phyloP scores from a whole-genome alignment of 192 early-diverging fungal genomes.

The Backusella circina region DNA sequence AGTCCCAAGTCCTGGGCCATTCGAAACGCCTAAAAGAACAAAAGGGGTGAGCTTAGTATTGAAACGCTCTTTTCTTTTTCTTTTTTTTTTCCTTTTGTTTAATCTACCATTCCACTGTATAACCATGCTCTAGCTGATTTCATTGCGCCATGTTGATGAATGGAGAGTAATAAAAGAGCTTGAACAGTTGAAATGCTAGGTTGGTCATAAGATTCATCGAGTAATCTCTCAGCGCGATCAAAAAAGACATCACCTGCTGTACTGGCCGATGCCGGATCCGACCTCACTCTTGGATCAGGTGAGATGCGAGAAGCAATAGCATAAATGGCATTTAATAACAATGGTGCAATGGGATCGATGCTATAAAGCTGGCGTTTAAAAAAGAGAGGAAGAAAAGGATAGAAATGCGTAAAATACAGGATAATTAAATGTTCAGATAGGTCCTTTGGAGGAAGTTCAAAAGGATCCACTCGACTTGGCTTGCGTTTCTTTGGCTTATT shows the following conservation, averaged over 20 bases:
- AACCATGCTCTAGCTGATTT: constrained; percentile 69
- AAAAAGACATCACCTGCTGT: constrained; percentile 53
- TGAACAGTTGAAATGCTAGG: constrained; percentile 58
- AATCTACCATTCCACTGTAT: constrained; percentile 61
- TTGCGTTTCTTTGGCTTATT: constrained; percentile 21
- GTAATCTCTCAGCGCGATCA: constrained; percentile 60
- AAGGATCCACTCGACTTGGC: constrained; percentile 32
- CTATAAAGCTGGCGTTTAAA: constrained; percentile 56
- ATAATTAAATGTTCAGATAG: constrained; percentile 55
- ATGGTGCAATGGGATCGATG: constrained; percentile 21
- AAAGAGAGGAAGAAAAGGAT: constrained; percentile 66
- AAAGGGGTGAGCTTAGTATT: neutral
- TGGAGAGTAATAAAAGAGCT: constrained; percentile 61
- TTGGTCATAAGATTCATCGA: constrained; percentile 62
- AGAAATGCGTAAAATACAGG: constrained; percentile 58
- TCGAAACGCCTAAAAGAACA: constrained; percentile 46
- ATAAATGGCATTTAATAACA: constrained; percentile 49
- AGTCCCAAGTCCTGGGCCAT: constrained; percentile 77
- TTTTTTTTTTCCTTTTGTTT: neutral
- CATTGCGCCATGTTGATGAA: constrained; percentile 69
- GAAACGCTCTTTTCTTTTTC: neutral
- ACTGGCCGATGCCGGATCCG: constrained; percentile 36
- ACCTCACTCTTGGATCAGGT: constrained; percentile 25
- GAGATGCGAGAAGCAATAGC: constrained; percentile 46
- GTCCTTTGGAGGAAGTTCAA: constrained; percentile 57